These are phyloP conservation scores for Alternaria metachromatica DNA, from an alignment of 2,329 filamentous ascomycete species.

Conservation along the genomic window DNA sequence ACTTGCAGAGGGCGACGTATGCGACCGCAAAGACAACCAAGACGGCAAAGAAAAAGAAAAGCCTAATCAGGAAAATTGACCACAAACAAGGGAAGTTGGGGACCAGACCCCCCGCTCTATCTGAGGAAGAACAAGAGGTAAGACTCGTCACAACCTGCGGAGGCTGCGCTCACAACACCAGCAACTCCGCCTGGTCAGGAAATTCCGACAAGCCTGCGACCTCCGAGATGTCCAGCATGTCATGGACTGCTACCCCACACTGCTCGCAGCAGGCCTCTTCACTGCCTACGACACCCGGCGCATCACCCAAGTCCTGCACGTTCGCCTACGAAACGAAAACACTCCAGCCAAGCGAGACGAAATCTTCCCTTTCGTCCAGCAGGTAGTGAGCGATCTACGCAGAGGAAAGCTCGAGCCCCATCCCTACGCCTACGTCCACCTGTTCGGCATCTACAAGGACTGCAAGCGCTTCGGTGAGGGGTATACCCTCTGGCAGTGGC, in stretches of 20 bases:
- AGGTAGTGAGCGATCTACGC: slow-evolving; percentile 51
- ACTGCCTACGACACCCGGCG: slow-evolving; percentile 31
- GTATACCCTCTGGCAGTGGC: slow-evolving; percentile 57
- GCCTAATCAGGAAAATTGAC: background rate
- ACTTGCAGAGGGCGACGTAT: slow-evolving; percentile 17
- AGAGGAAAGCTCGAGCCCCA: slow-evolving; percentile 45
- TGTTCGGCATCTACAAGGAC: slow-evolving; percentile 57
- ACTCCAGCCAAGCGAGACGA: slow-evolving; percentile 7
- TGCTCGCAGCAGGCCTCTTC: slow-evolving; percentile 22
- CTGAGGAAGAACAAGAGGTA: background rate
- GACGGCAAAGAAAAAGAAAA: slow-evolving; percentile 4
- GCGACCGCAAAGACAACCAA: slow-evolving; percentile 17
- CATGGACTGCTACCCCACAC: slow-evolving; percentile 37
- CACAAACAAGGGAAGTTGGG: background rate
- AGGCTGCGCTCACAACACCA: background rate
- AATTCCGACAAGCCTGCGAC: slow-evolving; percentile 28
- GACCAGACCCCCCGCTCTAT: background rate
- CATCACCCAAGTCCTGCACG: slow-evolving; percentile 49
- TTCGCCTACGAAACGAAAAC: slow-evolving; percentile 32
- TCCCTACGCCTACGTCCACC: slow-evolving; percentile 52
- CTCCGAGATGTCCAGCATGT: slow-evolving; percentile 22
- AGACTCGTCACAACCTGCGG: background rate
- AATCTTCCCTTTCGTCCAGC: slow-evolving; percentile 42
- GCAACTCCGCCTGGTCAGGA: slow-evolving; percentile 6
- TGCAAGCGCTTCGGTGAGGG: slow-evolving; percentile 49